These are phyloP conservation scores for Amanita phalloides DNA, from an alignment of 768 basidiomycete genomes.

Conservation along the genomic window DNA sequence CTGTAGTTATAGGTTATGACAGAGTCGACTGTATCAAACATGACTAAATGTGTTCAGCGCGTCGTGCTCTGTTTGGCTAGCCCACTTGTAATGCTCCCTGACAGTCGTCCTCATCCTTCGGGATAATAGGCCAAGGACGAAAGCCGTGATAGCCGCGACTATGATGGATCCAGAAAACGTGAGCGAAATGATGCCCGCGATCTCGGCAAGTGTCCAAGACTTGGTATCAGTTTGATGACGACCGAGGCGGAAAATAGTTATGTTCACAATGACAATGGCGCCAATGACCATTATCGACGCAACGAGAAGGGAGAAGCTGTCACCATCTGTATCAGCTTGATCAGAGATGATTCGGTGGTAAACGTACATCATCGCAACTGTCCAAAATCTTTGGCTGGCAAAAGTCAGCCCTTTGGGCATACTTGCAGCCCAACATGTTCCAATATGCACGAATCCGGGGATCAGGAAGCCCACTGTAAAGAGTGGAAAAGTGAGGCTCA, in stretches of 20 bases:
- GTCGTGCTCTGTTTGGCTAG: neutral
- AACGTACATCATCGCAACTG: constrained; percentile 8
- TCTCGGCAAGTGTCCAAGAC: neutral
- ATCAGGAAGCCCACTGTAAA: constrained; percentile 16
- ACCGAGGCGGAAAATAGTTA: constrained; percentile 12
- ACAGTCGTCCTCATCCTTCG: neutral
- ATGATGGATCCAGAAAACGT: constrained; percentile 1
- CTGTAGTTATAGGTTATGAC: no score
- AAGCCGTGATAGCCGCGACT: neutral
- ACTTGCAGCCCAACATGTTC: constrained; percentile 12
- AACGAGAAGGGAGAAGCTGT: constrained; percentile 9
- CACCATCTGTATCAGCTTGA: neutral
- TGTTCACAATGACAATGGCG: constrained; percentile 13
- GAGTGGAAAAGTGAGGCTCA: constrained; percentile 18
- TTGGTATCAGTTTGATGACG: neutral
- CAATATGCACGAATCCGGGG: constrained; percentile 12
- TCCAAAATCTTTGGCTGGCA: constrained; percentile 16
- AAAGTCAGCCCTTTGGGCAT: constrained; percentile 13
- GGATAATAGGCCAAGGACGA: neutral
- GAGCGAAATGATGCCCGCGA: neutral
- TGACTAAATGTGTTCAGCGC: neutral
- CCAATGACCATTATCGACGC: constrained; percentile 10
- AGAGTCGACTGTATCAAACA: neutral
- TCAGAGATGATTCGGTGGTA: neutral
- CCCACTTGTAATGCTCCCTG: neutral